Evolutionary conservation across 805 yeast species (phyloP), one percentile per base, ranked within the genome.

Genomic region (Hanseniaspora lachancei): DNA sequence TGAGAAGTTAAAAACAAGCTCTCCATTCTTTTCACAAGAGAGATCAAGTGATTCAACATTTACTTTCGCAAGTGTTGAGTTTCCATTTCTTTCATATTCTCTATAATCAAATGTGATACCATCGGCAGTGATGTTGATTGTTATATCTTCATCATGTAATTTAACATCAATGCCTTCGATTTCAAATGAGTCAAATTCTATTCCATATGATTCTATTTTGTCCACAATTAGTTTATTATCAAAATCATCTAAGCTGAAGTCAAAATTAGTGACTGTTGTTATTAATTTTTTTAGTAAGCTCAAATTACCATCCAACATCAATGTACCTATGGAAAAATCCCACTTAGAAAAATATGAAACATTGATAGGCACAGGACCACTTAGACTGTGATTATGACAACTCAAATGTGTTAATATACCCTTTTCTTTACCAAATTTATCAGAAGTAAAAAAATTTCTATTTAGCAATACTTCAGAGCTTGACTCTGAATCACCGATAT

Each of bases 301-400:
- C 0, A 81, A 71, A 10, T 74, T 69, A 1, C 86, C 77, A 56
- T 79, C 75, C 13, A 86, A 67, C 0, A 61, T 57, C 5, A 89
- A 69, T 5, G 71, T 72, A 10, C 89, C 95, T 1, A 84, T 64
- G 29, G 77, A 78, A 61, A 93, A 79, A 58, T 84, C 89, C 98
- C 98, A 93, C 58, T 86, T 82, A 63, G 96, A 89, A 60, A 78
- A 80, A 64, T 86, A 93, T 0, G 97, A 87, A 0, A 91, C 88
- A 64, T 87, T 95, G 8, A 74, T 72, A 0, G 97, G 97, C 0
- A 96, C 96, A 2, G 88, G 65, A 0, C 98, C 98, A 71, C 88
- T 88, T 82, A 89, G 81, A 63, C 97, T 74, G 66, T 91, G 96
- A 0, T 96, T 95, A 66, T 86, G 95, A 24, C 87, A 73, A 2